Evolutionary conservation across 1,284 basidiomycete genomes (phyloP).

Genomic region (Neolentinus lepideus): DNA sequence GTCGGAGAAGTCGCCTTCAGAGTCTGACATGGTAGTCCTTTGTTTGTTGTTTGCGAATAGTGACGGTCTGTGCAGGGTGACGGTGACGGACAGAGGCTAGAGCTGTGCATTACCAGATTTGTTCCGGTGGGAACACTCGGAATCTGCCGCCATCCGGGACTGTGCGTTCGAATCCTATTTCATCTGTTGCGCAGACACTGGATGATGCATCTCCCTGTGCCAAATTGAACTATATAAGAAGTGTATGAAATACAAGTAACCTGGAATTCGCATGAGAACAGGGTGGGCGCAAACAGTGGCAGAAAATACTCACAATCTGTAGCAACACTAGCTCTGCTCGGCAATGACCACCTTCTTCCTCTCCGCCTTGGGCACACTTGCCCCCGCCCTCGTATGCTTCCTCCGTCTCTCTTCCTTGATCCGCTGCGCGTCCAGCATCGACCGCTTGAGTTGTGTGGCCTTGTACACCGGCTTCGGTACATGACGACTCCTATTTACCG

Average conservation of each 20-base stretch:
- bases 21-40: slow-evolving; percentile 50
- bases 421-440: slow-evolving; percentile 86
- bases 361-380: slow-evolving; percentile 88
- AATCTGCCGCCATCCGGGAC: neutral
- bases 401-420: slow-evolving; percentile 93
- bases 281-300: neutral
- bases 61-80: neutral
- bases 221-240: too few relatives aligned
- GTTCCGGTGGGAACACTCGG: neutral
- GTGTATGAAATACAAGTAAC: too few relatives aligned
- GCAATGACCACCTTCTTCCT: slow-evolving; percentile 79
- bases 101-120: neutral
- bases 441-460: slow-evolving; percentile 82
- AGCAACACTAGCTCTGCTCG: slow-evolving; percentile 54
- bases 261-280: neutral
- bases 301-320: neutral
- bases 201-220: too few relatives aligned
- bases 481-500: slow-evolving; percentile 62
- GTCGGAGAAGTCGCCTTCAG: slow-evolving; percentile 60
- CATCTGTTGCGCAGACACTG: too few relatives aligned
- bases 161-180: neutral
- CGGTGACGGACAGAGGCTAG: neutral
- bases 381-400: slow-evolving; percentile 80
- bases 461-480: slow-evolving; percentile 89
- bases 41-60: neutral